These are phyloP conservation scores for Vanrija humicola DNA, from an alignment of 1,284 basidiomycete genomes.

Conservation along the genomic window DNA sequence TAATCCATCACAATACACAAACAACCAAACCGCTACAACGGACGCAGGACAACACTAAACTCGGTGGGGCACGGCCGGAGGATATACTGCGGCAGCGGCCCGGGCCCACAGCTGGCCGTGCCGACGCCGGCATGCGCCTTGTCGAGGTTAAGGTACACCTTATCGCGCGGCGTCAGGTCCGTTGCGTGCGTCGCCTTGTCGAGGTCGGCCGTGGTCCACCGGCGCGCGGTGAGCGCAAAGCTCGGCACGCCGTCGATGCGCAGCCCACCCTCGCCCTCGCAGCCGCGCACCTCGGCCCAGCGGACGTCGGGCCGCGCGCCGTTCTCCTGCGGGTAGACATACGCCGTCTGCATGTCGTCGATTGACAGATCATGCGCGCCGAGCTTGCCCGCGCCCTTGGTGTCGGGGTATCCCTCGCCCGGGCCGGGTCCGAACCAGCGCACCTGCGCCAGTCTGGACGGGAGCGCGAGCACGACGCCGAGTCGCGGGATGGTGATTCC, in stretches of 20 bases:
- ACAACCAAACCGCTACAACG: neutral
- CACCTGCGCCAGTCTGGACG: slow-evolving; percentile 3
- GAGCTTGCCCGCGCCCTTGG: slow-evolving; percentile 5
- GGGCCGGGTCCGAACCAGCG: slow-evolving; percentile 20
- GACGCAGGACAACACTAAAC: slow-evolving; percentile 2
- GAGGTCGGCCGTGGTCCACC: slow-evolving; percentile 15
- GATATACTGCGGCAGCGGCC: slow-evolving; percentile 8
- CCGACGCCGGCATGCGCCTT: slow-evolving; percentile 14
- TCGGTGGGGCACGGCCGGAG: neutral
- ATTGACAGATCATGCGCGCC: slow-evolving; percentile 6
- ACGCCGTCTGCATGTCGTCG: slow-evolving; percentile 24
- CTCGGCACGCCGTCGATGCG: slow-evolving; percentile 7
- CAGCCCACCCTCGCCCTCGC: neutral
- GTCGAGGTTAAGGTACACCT: slow-evolving; percentile 21
- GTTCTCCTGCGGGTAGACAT: slow-evolving; percentile 26
- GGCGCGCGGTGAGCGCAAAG: slow-evolving; percentile 13
- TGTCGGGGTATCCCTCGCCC: slow-evolving; percentile 18
- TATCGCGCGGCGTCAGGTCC: slow-evolving; percentile 8
- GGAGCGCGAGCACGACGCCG: slow-evolving; percentile 14
- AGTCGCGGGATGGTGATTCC: slow-evolving; percentile 15
- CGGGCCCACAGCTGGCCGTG: slow-evolving; percentile 14
- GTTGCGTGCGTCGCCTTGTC: slow-evolving; percentile 10
- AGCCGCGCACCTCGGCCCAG: slow-evolving; percentile 12
- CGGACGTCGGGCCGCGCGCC: slow-evolving; percentile 14
- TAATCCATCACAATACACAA: too few species aligned